These are phyloP conservation scores for Hymenoscyphus repandus DNA, from an alignment of 2,329 filamentous ascomycete species.

Conservation along the genomic window DNA sequence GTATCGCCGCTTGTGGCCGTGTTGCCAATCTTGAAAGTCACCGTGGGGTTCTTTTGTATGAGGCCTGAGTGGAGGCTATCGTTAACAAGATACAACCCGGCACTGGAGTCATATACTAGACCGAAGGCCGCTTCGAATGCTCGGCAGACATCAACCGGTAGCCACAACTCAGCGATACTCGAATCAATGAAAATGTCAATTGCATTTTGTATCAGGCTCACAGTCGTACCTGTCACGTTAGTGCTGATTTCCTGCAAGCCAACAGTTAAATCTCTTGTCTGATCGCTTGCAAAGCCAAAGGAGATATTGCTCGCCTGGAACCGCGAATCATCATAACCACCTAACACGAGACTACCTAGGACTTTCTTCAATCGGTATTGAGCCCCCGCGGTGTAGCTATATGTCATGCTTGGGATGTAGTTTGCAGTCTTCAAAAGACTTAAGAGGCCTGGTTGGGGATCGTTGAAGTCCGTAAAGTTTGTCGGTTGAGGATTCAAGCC, in stretches of 20 bases:
- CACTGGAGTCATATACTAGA: slow-evolving; percentile 32
- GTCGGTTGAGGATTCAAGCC: slow-evolving; percentile 34
- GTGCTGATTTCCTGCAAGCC: background rate
- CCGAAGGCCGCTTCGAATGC: slow-evolving; percentile 34
- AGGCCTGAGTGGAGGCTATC: slow-evolving; percentile 24
- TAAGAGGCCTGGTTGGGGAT: slow-evolving; percentile 31
- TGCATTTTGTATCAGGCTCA: background rate
- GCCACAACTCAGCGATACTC: slow-evolving; percentile 35
- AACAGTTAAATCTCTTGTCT: slow-evolving; percentile 23
- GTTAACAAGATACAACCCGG: slow-evolving; percentile 34
- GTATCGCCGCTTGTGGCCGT: slow-evolving; percentile 6
- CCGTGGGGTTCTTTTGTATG: slow-evolving; percentile 2
- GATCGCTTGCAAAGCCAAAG: slow-evolving; percentile 30
- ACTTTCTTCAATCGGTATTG: slow-evolving; percentile 31
- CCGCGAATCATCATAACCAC: slow-evolving; percentile 36
- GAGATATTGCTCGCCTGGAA: slow-evolving; percentile 33
- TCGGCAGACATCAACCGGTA: slow-evolving; percentile 33
- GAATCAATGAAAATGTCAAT: background rate
- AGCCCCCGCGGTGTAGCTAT: slow-evolving; percentile 37
- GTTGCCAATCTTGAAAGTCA: background rate
- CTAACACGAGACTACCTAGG: slow-evolving; percentile 36
- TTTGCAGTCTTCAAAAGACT: slow-evolving; percentile 29
- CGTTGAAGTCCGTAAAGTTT: slow-evolving; percentile 33
- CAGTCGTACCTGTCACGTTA: background rate
- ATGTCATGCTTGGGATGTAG: slow-evolving; percentile 35